Conservation (phyloP, 148 eudicot species). For the Chenopodium formosanum region DNA sequence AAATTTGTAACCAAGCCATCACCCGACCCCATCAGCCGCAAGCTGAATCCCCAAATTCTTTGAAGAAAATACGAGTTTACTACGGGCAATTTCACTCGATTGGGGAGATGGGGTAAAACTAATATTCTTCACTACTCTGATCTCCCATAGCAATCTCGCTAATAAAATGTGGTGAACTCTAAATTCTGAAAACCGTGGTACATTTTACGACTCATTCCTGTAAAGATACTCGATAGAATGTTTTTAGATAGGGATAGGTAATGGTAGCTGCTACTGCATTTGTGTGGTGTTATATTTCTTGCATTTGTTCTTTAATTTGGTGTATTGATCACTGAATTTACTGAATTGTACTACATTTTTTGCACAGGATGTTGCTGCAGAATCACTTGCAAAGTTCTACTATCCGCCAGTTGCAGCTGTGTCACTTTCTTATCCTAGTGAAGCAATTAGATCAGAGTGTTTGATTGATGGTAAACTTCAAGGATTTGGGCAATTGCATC, state of each 20-base stretch:
- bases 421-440: slow-evolving; percentile 77
- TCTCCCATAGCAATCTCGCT: too few species aligned
- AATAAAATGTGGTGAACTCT: too few species aligned
- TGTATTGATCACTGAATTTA: not conserved
- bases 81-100: too few species aligned
- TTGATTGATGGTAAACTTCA: slow-evolving; percentile 70
- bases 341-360: not conserved
- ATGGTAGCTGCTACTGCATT: not conserved
- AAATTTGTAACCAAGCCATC: too few species aligned
- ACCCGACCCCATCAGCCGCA: too few species aligned
- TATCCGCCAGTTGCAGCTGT: slow-evolving; percentile 92
- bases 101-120: too few species aligned
- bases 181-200: too few species aligned
- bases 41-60: too few species aligned
- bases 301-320: not conserved
- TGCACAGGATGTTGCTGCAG: slow-evolving; percentile 65
- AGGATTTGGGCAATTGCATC: slow-evolving; percentile 92
- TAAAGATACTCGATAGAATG: not conserved
- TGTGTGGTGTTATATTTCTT: not conserved
- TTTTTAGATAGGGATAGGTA: not conserved
- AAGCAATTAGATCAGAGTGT: slow-evolving; percentile 63
- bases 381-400: slow-evolving; percentile 65
- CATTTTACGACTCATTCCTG: too few species aligned
- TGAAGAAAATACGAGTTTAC: too few species aligned
- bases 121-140: too few species aligned